Evolutionary conservation across 805 yeast species (phyloP).

Genomic region (Yarrowia bubula): DNA sequence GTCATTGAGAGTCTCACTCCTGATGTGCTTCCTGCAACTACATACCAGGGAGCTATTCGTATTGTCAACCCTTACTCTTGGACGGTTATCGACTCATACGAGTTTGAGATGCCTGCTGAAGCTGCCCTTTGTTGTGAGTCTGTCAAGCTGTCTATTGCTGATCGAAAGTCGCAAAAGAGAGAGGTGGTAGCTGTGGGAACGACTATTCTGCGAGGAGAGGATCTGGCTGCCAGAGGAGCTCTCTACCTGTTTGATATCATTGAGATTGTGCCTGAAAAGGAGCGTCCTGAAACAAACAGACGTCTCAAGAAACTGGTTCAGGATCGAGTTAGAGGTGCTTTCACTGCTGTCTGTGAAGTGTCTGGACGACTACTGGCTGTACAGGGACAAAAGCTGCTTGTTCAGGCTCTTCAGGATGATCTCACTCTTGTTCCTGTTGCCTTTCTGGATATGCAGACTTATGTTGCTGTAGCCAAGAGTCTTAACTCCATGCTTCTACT

Average conservation of each 20-base stretch:
- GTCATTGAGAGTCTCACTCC: conserved; percentile 56
- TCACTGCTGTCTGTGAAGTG: conserved; percentile 69
- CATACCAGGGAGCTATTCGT: conserved; percentile 59
- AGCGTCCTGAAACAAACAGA: conserved; percentile 76
- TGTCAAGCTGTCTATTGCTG: conserved; percentile 48
- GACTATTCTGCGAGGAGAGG: conserved; percentile 73
- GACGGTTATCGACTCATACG: conserved; percentile 69
- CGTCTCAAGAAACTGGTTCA: conserved; percentile 69
- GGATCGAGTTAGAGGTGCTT: conserved; percentile 82
- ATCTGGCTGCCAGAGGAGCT: conserved; percentile 73
- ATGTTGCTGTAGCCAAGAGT: conserved; percentile 73
- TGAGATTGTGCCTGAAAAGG: conserved; percentile 86
- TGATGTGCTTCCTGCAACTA: conserved; percentile 52
- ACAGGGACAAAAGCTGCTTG: conserved; percentile 80
- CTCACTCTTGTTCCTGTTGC: conserved; percentile 90
- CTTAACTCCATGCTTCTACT: conserved; percentile 77
- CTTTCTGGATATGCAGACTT: conserved; percentile 80
- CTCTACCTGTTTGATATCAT: conserved; percentile 72
- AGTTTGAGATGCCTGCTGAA: conserved; percentile 61
- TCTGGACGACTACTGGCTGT: conserved; percentile 80
- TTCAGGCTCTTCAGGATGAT: conserved; percentile 82
- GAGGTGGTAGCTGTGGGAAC: conserved; percentile 80
- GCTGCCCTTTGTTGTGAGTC: conserved; percentile 57
- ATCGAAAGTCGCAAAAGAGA: conserved; percentile 44
- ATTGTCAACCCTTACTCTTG: conserved; percentile 73